These are phyloP conservation scores for Allium fistulosum DNA, from an alignment of 106 monocot species.

Conservation along the genomic window DNA sequence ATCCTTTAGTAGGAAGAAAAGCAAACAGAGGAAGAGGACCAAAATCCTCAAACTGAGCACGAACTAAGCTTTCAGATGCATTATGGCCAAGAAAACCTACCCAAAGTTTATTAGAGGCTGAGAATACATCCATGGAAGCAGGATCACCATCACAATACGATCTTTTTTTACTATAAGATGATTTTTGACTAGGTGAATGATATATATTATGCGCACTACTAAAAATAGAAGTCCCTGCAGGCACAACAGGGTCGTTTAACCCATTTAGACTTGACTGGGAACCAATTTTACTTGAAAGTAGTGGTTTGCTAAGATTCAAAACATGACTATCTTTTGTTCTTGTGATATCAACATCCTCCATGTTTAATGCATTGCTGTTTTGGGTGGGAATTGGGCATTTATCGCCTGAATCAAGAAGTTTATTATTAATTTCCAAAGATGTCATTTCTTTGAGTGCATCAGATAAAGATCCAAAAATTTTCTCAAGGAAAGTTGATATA, in stretches of 20 bases:
- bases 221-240: slow-evolving; percentile 5
- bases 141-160: slow-evolving; percentile 73
- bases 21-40: slow-evolving; percentile 59
- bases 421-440: slow-evolving; percentile 23
- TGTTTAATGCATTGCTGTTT: slow-evolving; percentile 20
- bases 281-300: slow-evolving; percentile 17
- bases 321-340: slow-evolving; percentile 4
- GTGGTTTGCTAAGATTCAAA: slow-evolving; percentile 11
- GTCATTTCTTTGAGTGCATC: slow-evolving; percentile 24
- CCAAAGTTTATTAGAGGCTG: slow-evolving; percentile 78
- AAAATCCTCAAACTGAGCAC: slow-evolving; percentile 77
- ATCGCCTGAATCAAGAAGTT: slow-evolving; percentile 17
- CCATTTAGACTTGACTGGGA: slow-evolving; percentile 8
- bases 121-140: slow-evolving; percentile 57
- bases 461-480: slow-evolving; percentile 42
- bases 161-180: slow-evolving; percentile 24
- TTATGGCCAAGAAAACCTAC: slow-evolving; percentile 61
- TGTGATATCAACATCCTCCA: slow-evolving; percentile 16
- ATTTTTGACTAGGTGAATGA: slow-evolving; percentile 30
- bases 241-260: slow-evolving; percentile 6
- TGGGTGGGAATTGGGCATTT: slow-evolving; percentile 10
- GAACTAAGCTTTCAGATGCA: slow-evolving; percentile 53
- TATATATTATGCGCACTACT: slow-evolving; percentile 8
- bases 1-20: slow-evolving; percentile 47
- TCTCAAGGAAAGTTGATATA: slow-evolving; percentile 51